Percentiles rank a stretch among this genome's conserved stretches.
Conservation (phyloP, 164 flowering plant genomes). For the Brasenia schreberi region DNA sequence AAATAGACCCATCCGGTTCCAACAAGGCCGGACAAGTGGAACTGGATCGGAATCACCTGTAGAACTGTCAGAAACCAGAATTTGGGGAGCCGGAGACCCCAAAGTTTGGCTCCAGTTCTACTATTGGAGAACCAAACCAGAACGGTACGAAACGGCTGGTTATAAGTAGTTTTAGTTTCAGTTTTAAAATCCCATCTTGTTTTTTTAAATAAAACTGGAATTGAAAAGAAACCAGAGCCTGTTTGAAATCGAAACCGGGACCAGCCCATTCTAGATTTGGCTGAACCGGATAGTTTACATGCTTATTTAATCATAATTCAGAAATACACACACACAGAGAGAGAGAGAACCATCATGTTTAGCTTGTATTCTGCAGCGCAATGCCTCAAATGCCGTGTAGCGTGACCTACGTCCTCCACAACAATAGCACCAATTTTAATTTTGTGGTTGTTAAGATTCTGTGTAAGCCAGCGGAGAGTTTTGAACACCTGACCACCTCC, state of each 20-base stretch:
- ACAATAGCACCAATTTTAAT: constrained; percentile 42
- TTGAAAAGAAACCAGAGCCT: neutral
- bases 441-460: constrained; percentile 29
- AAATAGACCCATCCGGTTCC: neutral
- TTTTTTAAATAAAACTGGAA: neutral
- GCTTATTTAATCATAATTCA: neutral
- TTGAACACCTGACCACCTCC: constrained; percentile 77
- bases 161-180: neutral
- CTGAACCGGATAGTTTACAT: neutral
- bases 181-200: neutral
- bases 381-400: constrained; percentile 66
- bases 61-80: neutral
- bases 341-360: constrained; percentile 35
- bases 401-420: constrained; percentile 34
- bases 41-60: neutral
- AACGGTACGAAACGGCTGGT: no score
- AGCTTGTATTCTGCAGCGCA: constrained; percentile 59
- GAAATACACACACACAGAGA: neutral
- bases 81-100: neutral
- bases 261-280: no score
- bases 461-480: constrained; percentile 46
- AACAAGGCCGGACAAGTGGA: neutral
- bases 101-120: no score
- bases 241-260: no score
- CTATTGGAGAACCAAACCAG: no score